Base-by-base conservation (phyloP, 2,329 filamentous ascomycete species). In the Orbilia brochopaga region DNA sequence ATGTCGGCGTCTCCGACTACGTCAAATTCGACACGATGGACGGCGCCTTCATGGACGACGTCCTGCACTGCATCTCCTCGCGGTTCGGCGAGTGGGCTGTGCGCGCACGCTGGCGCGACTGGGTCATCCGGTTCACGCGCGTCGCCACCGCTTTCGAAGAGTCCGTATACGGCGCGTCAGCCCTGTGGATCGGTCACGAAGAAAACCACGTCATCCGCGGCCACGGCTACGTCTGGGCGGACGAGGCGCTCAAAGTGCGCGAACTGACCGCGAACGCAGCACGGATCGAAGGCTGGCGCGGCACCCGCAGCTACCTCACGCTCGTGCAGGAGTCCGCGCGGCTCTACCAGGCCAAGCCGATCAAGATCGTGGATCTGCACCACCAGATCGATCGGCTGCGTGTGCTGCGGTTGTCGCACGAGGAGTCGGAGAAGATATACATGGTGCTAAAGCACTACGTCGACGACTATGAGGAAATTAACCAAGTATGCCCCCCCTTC, bases 131-230 rank as follows among this genome's bases (percentile, higher is more conserved):
- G 79, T 97, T 99, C 78, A 94, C 92, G 0, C 88, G 94, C 52
- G 89, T 99, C 53, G 88, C 94, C 0, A 91, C 94, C 1, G 91
- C 92, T 11, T 97, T 97, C 75, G 94, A 99, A 79, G 94, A 99
- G 80, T 89, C 86, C 37, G 94, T 99, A 2, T 99, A 96, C 77
- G 95, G 94, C 27, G 91, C 91, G 11, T 95, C 90, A 67, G 91
- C 92, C 35, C 83, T 99, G 35, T 91, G 92, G 77, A 91, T 96
- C 67, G 90, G 90, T 3, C 86, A 88, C 11, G 89, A 91, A 75
- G 90, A 92, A 77, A 75, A 75, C 44, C 78, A 79, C 23, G 83
- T 84, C 44, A 83, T 90, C 11, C 85, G 85, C 11, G 93, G 93
- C 0, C 94, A 97, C 78, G 94, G 94, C 44, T 97, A 96, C 78